These are phyloP conservation scores for Didymella keratinophila DNA, from an alignment of 2,329 filamentous ascomycete genomes.

Conservation along the genomic window DNA sequence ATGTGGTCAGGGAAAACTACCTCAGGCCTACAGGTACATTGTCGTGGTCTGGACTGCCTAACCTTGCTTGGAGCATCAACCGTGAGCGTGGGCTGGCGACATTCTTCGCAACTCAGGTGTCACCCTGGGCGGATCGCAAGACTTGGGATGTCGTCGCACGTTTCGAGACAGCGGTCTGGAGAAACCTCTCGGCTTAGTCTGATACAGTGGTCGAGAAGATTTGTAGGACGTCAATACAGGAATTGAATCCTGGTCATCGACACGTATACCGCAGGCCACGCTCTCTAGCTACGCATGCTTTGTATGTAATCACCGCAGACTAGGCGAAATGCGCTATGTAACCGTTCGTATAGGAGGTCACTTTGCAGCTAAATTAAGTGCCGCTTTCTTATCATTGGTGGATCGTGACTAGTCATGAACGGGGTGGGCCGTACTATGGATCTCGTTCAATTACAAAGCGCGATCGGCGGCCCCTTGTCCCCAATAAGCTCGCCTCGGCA, in stretches of 20 bases:
- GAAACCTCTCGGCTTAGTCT: slow-evolving; percentile 12
- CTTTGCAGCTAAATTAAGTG: neutral
- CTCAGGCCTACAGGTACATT: slow-evolving; percentile 33
- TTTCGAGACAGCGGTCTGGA: slow-evolving; percentile 39
- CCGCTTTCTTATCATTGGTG: neutral
- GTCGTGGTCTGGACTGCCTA: slow-evolving; percentile 35
- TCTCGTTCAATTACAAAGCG: neutral
- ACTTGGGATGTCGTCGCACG: slow-evolving; percentile 21
- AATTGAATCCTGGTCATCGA: neutral
- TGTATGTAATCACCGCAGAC: neutral
- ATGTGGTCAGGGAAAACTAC: slow-evolving; percentile 11
- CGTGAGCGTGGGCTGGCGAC: slow-evolving; percentile 31
- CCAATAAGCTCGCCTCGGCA: slow-evolving; percentile 19
- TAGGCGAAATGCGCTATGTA: neutral
- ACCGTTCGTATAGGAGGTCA: neutral
- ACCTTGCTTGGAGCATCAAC: slow-evolving; percentile 35
- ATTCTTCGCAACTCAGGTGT: slow-evolving; percentile 35
- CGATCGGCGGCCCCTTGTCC: slow-evolving; percentile 13
- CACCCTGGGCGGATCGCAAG: slow-evolving; percentile 33
- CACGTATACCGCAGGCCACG: neutral
- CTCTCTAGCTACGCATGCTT: neutral
- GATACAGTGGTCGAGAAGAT: neutral
- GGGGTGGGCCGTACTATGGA: neutral
- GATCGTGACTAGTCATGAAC: neutral
- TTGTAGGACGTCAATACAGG: neutral